Evolutionary conservation across 768 basidiomycete genomes (phyloP).

Genomic region (Lentinula boryana): DNA sequence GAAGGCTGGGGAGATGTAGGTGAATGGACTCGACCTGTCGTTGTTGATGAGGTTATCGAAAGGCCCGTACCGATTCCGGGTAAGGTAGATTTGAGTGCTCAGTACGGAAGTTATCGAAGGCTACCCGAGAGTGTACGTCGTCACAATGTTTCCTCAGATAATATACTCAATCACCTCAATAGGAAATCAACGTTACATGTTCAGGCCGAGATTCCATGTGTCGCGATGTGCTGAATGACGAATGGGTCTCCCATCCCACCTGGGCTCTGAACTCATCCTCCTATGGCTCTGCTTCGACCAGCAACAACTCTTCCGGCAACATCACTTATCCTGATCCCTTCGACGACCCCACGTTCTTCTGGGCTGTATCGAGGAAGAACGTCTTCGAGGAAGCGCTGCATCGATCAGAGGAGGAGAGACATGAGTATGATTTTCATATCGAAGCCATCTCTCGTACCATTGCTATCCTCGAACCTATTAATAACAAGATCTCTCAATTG

Average conservation of each 20-base stretch:
- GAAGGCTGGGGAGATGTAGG: slow-evolving; percentile 12
- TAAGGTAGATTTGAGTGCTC: slow-evolving; percentile 61
- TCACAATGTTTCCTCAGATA: background rate
- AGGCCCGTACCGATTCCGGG: slow-evolving; percentile 40
- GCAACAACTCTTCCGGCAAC: background rate
- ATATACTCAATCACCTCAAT: slow-evolving; percentile 2
- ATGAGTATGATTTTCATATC: slow-evolving; percentile 98
- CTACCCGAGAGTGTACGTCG: slow-evolving; percentile 70
- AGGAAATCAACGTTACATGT: slow-evolving; percentile 87
- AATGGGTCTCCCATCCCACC: slow-evolving; percentile 97
- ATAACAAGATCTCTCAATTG: slow-evolving; percentile 79
- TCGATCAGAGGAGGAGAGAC: slow-evolving; percentile 94
- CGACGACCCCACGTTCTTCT: slow-evolving; percentile 87
- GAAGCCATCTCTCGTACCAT: slow-evolving; percentile 94
- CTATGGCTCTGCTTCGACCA: background rate
- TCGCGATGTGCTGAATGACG: slow-evolving; percentile 91
- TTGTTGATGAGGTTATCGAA: slow-evolving; percentile 29
- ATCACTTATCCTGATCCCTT: slow-evolving; percentile 4
- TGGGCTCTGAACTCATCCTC: slow-evolving; percentile 44
- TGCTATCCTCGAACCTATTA: slow-evolving; percentile 83
- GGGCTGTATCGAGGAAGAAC: slow-evolving; percentile 84
- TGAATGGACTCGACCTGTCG: slow-evolving; percentile 46
- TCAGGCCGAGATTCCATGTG: slow-evolving; percentile 98
- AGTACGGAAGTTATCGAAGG: slow-evolving; percentile 86
- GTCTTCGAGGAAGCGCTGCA: slow-evolving; percentile 95